phyloP scores from a whole-genome alignment of 345 rosid genomes.

The Leavenworthia alabamica region DNA sequence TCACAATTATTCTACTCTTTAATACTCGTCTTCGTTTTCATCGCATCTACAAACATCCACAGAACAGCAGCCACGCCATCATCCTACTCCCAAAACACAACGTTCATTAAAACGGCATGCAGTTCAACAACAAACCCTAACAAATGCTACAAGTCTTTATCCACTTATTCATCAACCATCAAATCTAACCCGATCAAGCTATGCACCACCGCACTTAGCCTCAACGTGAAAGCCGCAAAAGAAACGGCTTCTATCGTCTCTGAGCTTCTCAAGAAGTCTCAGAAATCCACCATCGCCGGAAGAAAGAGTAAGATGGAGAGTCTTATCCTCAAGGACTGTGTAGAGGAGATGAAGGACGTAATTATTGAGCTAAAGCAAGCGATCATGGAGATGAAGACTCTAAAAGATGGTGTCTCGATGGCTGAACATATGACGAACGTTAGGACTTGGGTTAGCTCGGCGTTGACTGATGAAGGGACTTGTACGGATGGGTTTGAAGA shows the following conservation, averaged over 20 bases:
- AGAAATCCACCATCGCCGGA: conserved; percentile 1
- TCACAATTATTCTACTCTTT: conserved; percentile 9
- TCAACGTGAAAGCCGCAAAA: conserved; percentile 39
- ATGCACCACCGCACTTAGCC: conserved; percentile 41
- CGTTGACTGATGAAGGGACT: conserved; percentile 57
- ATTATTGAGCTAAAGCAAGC: conserved; percentile 51
- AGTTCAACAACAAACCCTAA: conserved; percentile 46
- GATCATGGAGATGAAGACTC: conserved; percentile 29
- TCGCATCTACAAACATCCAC: not conserved
- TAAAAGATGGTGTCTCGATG: conserved; percentile 6
- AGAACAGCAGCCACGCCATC: conserved; percentile 26
- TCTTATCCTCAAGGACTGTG: conserved; percentile 47
- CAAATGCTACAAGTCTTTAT: conserved; percentile 51
- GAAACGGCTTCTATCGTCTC: conserved; percentile 27
- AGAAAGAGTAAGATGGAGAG: conserved; percentile 29
- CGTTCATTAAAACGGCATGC: conserved; percentile 48
- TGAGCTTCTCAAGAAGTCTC: conserved; percentile 25
- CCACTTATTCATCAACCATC: conserved; percentile 41
- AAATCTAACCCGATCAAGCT: conserved; percentile 49
- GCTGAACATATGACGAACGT: conserved; percentile 37
- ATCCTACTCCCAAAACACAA: conserved; percentile 28
- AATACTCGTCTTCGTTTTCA: conserved; percentile 15
- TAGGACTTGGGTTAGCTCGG: conserved; percentile 61
- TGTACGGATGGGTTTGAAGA: conserved; percentile 66
- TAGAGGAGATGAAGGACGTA: conserved; percentile 37